Evolutionary conservation across 2,329 filamentous ascomycete genomes (phyloP).

Genomic region (Nigrograna mackinnonii): DNA sequence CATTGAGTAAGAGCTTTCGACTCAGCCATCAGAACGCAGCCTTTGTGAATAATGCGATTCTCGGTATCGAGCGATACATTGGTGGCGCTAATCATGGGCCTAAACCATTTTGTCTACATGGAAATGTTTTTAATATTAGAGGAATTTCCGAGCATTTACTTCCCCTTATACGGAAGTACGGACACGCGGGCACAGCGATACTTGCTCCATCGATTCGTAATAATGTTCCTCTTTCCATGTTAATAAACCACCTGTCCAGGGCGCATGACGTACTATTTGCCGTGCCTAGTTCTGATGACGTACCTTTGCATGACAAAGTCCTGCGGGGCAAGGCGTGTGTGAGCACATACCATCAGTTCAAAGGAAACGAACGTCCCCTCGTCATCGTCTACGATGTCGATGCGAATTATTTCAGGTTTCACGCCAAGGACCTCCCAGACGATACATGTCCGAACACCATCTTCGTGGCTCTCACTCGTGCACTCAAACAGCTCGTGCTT

Average conservation of each 20-base stretch:
- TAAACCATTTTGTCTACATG: too few relatives aligned
- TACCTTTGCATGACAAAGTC: conserved; percentile 8
- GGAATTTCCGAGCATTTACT: too few relatives aligned
- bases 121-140: too few relatives aligned
- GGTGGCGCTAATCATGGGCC: too few relatives aligned
- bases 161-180: too few relatives aligned
- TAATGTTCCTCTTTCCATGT: too few relatives aligned
- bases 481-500: conserved; percentile 8
- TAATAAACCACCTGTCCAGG: conserved; percentile 9
- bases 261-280: conserved; percentile 8
- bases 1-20: too few relatives aligned
- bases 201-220: too few relatives aligned
- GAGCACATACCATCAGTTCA: conserved; percentile 15
- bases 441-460: conserved; percentile 9
- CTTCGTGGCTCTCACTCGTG: conserved; percentile 12
- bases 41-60: too few relatives aligned
- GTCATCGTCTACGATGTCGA: conserved; percentile 13
- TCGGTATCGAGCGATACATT: too few relatives aligned
- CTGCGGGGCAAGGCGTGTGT: conserved; percentile 11
- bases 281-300: conserved; percentile 8
- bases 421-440: conserved; percentile 7
- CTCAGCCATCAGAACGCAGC: too few relatives aligned
- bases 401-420: conserved; percentile 8
- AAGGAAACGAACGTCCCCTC: conserved; percentile 12
- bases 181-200: too few relatives aligned